Evolutionary conservation across 371 early-diverging fungal species (phyloP).

Genomic region (Haplosporangium sp.): DNA sequence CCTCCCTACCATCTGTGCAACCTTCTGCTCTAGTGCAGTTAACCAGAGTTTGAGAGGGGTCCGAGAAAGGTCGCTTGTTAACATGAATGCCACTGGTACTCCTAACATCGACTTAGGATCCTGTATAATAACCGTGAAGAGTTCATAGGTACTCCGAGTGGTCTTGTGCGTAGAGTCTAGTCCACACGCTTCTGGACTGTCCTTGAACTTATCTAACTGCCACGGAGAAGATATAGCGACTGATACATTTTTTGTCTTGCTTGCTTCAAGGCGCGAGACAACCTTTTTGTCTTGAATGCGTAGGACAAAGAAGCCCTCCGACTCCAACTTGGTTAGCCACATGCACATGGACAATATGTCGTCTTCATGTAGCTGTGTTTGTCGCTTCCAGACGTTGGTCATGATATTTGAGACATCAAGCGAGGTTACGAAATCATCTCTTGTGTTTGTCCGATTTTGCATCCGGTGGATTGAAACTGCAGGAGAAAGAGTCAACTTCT

Average conservation of each 20-base stretch:
- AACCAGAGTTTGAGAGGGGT: neutral
- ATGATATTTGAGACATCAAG: neutral
- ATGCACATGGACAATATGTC: too few relatives aligned
- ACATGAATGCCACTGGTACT: neutral
- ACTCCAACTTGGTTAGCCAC: neutral
- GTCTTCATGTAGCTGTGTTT: neutral
- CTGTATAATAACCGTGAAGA: neutral
- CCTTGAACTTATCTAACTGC: slow-evolving; percentile 1
- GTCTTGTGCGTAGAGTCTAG: neutral
- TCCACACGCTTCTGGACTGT: neutral
- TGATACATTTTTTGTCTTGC: neutral
- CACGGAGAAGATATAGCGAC: slow-evolving; percentile 1
- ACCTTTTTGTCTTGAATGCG: neutral
- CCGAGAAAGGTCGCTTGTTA: neutral
- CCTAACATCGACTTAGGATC: neutral
- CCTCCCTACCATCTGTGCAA: too few relatives aligned
- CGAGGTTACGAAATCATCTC: neutral
- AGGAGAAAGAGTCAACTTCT: neutral
- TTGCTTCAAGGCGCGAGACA: neutral
- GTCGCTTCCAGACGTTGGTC: neutral
- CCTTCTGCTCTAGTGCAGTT: neutral
- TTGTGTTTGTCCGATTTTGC: neutral
- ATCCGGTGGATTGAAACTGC: neutral
- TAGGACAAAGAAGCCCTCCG: neutral
- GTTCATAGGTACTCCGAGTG: neutral